A percentile compares a stretch with the other conserved stretches of the same genome.
These are phyloP conservation scores for Mikania micrantha DNA, from an alignment of 129 eudicot genomes.

Conservation along the genomic window DNA sequence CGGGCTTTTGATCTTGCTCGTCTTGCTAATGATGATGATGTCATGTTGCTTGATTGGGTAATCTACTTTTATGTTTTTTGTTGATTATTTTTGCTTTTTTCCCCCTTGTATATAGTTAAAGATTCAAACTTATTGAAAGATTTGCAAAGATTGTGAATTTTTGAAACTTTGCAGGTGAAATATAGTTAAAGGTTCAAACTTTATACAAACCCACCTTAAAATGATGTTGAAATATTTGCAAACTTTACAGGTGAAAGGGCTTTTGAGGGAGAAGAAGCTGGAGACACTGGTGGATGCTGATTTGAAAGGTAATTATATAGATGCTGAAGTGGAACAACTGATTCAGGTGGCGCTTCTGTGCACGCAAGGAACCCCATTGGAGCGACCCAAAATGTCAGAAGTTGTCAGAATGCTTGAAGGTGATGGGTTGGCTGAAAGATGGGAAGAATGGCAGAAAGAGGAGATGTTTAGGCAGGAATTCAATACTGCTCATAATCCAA, in stretches of 20 bases:
- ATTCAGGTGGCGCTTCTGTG: slow-evolving; percentile 87
- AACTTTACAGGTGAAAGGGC: slow-evolving; percentile 73
- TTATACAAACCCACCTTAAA: no score
- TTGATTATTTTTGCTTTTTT: not conserved
- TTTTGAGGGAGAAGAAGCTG: slow-evolving; percentile 71
- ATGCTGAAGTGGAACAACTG: slow-evolving; percentile 74
- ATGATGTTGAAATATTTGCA: not conserved
- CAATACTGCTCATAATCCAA: slow-evolving; percentile 38
- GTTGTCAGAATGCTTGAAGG: slow-evolving; percentile 96
- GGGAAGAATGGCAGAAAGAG: slow-evolving; percentile 97
- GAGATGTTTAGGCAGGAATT: slow-evolving; percentile 74
- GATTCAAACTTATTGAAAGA: not conserved
- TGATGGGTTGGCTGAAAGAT: slow-evolving; percentile 81
- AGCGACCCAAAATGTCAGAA: slow-evolving; percentile 93
- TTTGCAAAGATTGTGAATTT: not conserved
- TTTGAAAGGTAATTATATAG: slow-evolving; percentile 59
- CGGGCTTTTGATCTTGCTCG: slow-evolving; percentile 97
- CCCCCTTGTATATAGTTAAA: not conserved
- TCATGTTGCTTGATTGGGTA: slow-evolving; percentile 92
- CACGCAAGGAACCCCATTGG: slow-evolving; percentile 70
- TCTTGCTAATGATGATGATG: slow-evolving; percentile 85
- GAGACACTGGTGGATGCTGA: slow-evolving; percentile 79
- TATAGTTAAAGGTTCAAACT: not conserved
- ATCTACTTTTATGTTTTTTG: not conserved
- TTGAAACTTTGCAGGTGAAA: slow-evolving; percentile 53